phyloP scores from a whole-genome alignment of 2,329 filamentous ascomycete species.

The Sporothrix curviconia region DNA sequence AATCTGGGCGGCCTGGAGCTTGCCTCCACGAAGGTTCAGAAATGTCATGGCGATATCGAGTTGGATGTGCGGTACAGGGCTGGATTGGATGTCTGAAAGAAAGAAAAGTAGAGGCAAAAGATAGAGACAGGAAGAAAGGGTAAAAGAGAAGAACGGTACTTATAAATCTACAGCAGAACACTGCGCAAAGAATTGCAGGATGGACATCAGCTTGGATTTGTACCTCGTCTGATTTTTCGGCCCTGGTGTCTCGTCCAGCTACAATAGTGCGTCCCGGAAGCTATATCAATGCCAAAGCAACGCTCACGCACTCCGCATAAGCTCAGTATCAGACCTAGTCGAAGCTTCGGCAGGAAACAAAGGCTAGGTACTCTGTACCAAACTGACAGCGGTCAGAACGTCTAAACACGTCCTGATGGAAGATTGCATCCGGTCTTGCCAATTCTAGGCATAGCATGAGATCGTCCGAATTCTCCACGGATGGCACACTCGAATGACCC shows the following conservation, averaged over 20 bases:
- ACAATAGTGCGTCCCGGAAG: neutral
- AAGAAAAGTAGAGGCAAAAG: neutral
- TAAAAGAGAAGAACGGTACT: neutral
- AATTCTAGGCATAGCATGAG: neutral
- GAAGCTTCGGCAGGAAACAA: neutral
- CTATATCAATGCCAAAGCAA: neutral
- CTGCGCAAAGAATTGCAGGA: neutral
- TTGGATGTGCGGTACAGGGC: neutral
- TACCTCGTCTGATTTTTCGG: neutral
- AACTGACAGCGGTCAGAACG: neutral
- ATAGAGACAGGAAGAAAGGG: neutral
- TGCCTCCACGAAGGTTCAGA: neutral
- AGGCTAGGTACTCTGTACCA: neutral
- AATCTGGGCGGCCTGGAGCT: slow-evolving; percentile 5
- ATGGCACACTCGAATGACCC: neutral
- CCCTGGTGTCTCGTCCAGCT: neutral
- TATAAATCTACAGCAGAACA: neutral
- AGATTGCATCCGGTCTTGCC: neutral
- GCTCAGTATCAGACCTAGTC: neutral
- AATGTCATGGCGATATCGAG: neutral
- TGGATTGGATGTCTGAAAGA: no score
- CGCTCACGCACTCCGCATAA: neutral
- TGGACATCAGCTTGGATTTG: neutral
- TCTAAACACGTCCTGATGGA: neutral
- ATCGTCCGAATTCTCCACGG: no score